phyloP scores from a whole-genome alignment of 768 basidiomycete genomes.

The Panaeolus cyanescens region DNA sequence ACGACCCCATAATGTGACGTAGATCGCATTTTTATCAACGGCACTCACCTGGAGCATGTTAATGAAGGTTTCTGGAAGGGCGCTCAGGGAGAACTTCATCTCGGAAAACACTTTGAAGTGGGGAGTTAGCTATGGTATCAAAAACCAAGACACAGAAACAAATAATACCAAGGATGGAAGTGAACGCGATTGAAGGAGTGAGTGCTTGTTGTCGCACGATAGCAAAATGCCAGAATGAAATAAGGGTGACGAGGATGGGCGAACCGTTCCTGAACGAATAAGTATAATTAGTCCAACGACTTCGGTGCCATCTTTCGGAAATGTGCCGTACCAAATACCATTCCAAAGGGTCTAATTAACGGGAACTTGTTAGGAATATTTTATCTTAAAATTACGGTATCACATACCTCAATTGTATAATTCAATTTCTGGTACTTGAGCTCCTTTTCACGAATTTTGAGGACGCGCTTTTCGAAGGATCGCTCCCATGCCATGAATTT shows the following conservation, averaged over 20 bases:
- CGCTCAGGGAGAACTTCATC: constrained; percentile 86
- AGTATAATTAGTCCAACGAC: constrained; percentile 50
- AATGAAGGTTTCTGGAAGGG: constrained; percentile 89
- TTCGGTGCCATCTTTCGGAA: constrained; percentile 50
- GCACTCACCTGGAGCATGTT: constrained; percentile 74
- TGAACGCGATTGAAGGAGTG: constrained; percentile 87
- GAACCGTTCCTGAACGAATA: constrained; percentile 67
- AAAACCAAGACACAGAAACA: neutral
- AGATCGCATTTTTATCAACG: neutral
- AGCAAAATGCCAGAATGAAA: constrained; percentile 72
- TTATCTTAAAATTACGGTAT: neutral
- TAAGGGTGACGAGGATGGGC: constrained; percentile 60
- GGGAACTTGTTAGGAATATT: neutral
- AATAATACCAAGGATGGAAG: constrained; percentile 37
- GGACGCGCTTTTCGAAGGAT: constrained; percentile 76
- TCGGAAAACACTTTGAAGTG: constrained; percentile 72
- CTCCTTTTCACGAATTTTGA: constrained; percentile 77
- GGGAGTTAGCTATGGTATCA: neutral
- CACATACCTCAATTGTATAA: constrained; percentile 76
- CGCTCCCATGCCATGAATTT: constrained; percentile 98
- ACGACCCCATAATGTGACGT: neutral
- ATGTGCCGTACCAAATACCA: constrained; percentile 40
- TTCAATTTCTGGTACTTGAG: constrained; percentile 84
- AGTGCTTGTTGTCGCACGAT: constrained; percentile 68
- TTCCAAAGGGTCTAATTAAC: constrained; percentile 42